Evolutionary conservation across 2,329 filamentous ascomycete genomes (phyloP).

Genomic region (Aspergillus sp.): DNA sequence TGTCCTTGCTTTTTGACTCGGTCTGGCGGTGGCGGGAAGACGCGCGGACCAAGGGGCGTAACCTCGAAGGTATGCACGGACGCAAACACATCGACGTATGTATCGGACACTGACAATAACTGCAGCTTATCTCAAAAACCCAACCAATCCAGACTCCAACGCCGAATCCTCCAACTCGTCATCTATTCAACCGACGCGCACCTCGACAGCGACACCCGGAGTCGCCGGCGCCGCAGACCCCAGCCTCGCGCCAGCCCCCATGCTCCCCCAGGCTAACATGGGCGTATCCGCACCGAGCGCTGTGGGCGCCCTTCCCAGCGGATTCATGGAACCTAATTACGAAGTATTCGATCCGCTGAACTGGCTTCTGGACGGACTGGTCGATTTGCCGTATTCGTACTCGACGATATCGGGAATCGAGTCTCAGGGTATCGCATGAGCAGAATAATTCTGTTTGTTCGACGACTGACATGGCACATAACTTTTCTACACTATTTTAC

Average conservation of each 20-base stretch:
- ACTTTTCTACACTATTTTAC: slow-evolving; percentile 8
- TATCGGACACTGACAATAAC: slow-evolving; percentile 16
- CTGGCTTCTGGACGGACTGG: slow-evolving; percentile 86
- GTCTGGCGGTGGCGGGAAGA: slow-evolving; percentile 69
- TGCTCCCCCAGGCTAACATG: slow-evolving; percentile 36
- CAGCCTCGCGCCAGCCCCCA: slow-evolving; percentile 44
- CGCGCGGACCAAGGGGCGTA: slow-evolving; percentile 68
- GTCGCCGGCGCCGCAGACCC: slow-evolving; percentile 43
- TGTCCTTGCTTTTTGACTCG: slow-evolving; percentile 67
- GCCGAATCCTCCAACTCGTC: slow-evolving; percentile 72
- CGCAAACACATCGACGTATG: not conserved
- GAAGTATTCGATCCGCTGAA: slow-evolving; percentile 91
- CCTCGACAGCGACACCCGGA: slow-evolving; percentile 39
- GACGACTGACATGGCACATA: not conserved
- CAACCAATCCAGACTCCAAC: slow-evolving; percentile 79
- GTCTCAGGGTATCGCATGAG: slow-evolving; percentile 40
- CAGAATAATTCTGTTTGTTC: not conserved
- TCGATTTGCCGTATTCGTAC: slow-evolving; percentile 75
- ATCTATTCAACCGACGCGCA: slow-evolving; percentile 49
- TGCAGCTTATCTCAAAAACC: slow-evolving; percentile 73
- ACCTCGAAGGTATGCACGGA: slow-evolving; percentile 67
- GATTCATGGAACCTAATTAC: slow-evolving; percentile 70
- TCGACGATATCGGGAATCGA: slow-evolving; percentile 56
- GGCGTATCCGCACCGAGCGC: slow-evolving; percentile 30
- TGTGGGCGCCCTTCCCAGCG: slow-evolving; percentile 39